Base-by-base conservation (phyloP, 192 early-diverging fungal genomes). In the Coemansia sp. region DNA sequence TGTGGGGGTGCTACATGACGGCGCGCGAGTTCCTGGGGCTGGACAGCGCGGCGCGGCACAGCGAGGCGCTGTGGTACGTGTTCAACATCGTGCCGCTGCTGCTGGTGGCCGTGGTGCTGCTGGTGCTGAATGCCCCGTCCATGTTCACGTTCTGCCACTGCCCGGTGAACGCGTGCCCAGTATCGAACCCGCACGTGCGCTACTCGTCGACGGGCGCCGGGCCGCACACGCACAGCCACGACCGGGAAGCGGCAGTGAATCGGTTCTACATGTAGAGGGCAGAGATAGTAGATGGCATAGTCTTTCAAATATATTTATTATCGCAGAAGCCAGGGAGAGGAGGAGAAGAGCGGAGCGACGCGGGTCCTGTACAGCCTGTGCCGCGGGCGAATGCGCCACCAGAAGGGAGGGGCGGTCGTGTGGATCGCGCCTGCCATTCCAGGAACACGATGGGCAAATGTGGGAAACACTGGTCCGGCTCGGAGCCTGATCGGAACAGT, bases 121-220 rank as follows among this genome's bases (percentile, higher is more conserved):
- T 70, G 18, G 67, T 43, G 38, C 47, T 70, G 7, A 70, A 70
- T 51, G 67, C 67, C 9, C 67, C 67, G 26, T 22, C 42, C 6
- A 59, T 70, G 55, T 70, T 70, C 28, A 70, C 67, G 31, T 70
- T 70, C 67, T 63, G 58, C 47, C 60, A 70, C 22, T 70, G 67
- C 55, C 60, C 56, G 17, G 67, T 70, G 51, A 70, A 63, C 36
- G 40, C 56, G 13, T 70, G 67, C 38, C 67, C 67, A 0, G 60
- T 56, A 18, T 63, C 60, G 33, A 61, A 63, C 49, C 67, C 66
- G 19, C 66, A 69, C 39, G 59, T 69, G 11, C 53, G 54, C 10
- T 69, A 69, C 39, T 62, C 60, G 37, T 17, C 27, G 7, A 28
- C 38, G 0, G 48, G 30, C 3, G 35, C 44, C 7, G 33, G 27